phyloP scores from a whole-genome alignment of 495 filamentous ascomycete genomes.

The Cudoniella acicularis region DNA sequence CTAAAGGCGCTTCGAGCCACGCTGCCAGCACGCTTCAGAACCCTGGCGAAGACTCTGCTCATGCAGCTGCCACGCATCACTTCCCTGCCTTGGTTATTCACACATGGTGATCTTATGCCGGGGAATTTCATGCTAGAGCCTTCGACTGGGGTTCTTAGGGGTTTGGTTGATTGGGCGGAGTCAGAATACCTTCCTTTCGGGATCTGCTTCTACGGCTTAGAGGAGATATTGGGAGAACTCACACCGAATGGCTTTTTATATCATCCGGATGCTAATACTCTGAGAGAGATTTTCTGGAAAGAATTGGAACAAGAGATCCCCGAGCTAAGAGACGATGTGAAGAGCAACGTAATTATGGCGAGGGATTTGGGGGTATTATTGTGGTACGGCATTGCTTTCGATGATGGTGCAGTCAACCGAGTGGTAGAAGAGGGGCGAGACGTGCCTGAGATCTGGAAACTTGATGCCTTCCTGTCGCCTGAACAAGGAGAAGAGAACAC shows the following conservation, averaged over 20 bases:
- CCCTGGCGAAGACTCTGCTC: conserved; percentile 29
- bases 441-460: conserved; percentile 41
- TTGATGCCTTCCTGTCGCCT: conserved; percentile 33
- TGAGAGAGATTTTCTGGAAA: conserved; percentile 46
- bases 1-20: conserved; percentile 32
- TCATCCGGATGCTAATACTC: conserved; percentile 33
- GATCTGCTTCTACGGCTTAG: conserved; percentile 50
- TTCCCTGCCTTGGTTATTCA: conserved; percentile 46
- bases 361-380: conserved; percentile 49
- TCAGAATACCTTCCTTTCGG: conserved; percentile 55
- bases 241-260: conserved; percentile 33
- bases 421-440: conserved; percentile 47
- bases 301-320: conserved; percentile 35
- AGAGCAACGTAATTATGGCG: conserved; percentile 36
- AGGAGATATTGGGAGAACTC: conserved; percentile 47
- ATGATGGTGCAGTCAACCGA: conserved; percentile 49
- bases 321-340: conserved; percentile 25
- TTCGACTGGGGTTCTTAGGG: conserved; percentile 32
- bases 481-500: background rate
- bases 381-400: conserved; percentile 59
- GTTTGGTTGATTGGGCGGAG: conserved; percentile 60
- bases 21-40: conserved; percentile 36
- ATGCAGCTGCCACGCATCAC: conserved; percentile 34
- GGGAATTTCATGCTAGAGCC: conserved; percentile 52
- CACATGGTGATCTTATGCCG: conserved; percentile 53